Evolutionary conservation across 2,329 filamentous ascomycete genomes (phyloP), one percentile per base, ranked within the genome.

Genomic region (Penicillium occitanis): DNA sequence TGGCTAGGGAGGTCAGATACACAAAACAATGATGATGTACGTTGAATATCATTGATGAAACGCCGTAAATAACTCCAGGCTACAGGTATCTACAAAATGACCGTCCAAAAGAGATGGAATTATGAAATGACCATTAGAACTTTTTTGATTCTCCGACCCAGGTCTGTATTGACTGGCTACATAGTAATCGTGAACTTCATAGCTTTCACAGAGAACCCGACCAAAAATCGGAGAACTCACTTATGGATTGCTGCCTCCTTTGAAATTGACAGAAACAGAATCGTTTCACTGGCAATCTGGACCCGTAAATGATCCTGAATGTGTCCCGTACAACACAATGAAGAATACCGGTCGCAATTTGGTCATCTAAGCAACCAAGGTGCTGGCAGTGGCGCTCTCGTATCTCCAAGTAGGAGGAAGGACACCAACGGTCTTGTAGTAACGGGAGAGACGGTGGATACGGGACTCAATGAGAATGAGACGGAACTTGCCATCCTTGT

Each of bases 401-500:
- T 98, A 98, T 87, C 92, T 93, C 94, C 94, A 98, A 86, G 92
- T 98, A 75, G 94, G 94, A 78, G 94, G 87, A 68, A 90, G 86
- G 73, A 85, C 87, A 84, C 88, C 87, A 77, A 90, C 94, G 82
- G 93, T 94, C 91, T 97, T 98, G 92, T 98, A 99, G 91, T 98
- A 98, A 77, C 95, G 91, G 81, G 93, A 95, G 75, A 99, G 91
- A 87, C 95, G 94, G 91, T 99, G 95, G 85, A 99, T 98, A 85
- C 96, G 92, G 82, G 95, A 98, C 89, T 99, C 95, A 85, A 99
- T 96, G 77, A 99, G 91, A 94, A 99, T 99, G 74, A 99, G 92
- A 81, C 95, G 94, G 92, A 99, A 99, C 89, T 99, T 99, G 88
- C 90, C 92, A 88, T 99, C 95, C 88, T 93, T 96, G 89, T 99